Conservation (phyloP, 495 filamentous ascomycete genomes). For the Penicillium simplicissimum region DNA sequence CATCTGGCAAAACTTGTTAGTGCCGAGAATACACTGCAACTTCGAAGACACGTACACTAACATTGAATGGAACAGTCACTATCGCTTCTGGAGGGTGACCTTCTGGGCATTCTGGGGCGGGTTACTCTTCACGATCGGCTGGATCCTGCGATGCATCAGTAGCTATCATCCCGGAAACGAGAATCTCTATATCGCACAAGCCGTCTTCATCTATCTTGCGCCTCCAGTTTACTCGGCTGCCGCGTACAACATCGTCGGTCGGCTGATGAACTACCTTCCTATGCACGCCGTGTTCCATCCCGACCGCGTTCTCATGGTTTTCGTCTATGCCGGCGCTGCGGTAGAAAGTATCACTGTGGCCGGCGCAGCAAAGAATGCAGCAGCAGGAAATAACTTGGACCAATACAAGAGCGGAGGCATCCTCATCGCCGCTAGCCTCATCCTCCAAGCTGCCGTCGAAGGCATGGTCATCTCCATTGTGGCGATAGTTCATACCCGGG, state of each 20-base stretch:
- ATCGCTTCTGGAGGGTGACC: constrained; percentile 44
- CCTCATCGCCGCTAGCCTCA: constrained; percentile 35
- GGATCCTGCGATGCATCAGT: constrained; percentile 41
- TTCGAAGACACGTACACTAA: background rate
- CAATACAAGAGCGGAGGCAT: constrained; percentile 30
- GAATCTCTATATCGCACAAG: constrained; percentile 52
- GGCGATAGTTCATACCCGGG: constrained; percentile 35
- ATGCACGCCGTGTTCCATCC: constrained; percentile 45
- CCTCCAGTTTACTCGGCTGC: constrained; percentile 58
- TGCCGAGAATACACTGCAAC: background rate
- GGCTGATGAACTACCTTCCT: constrained; percentile 51
- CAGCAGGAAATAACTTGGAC: constrained; percentile 19
- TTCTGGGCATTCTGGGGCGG: constrained; percentile 47
- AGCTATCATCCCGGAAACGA: constrained; percentile 35
- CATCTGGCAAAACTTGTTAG: constrained; percentile 43
- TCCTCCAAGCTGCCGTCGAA: constrained; percentile 42
- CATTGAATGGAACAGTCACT: constrained; percentile 23
- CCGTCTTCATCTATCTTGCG: constrained; percentile 51
- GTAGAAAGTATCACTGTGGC: constrained; percentile 40
- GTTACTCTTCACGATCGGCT: constrained; percentile 43
- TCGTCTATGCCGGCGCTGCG: constrained; percentile 37
- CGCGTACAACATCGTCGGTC: constrained; percentile 58
- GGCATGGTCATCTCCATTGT: constrained; percentile 35
- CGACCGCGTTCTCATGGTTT: constrained; percentile 36
- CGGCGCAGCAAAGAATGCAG: constrained; percentile 40